phyloP scores from a whole-genome alignment of 1,139 yeast genomes.

The Saccharomycopsis hybrid region DNA sequence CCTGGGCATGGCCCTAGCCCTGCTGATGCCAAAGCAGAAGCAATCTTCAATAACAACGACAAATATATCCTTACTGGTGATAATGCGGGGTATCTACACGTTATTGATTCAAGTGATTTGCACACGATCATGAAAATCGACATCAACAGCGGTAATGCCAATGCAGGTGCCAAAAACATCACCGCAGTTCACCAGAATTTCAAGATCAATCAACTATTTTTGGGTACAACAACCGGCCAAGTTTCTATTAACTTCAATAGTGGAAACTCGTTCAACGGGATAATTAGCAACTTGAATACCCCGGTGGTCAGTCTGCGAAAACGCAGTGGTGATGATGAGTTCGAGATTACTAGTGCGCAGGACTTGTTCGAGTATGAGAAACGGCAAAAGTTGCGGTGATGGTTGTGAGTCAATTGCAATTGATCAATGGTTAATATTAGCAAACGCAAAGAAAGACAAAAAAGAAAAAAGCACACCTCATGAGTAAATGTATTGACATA shows the following conservation, averaged over 20 bases:
- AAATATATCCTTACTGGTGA: slow-evolving; percentile 4
- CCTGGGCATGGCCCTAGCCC: no score
- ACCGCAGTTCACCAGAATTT: slow-evolving; percentile 3
- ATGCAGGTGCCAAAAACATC: neutral
- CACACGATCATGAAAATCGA: neutral
- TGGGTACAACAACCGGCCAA: neutral
- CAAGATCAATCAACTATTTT: slow-evolving; percentile 8
- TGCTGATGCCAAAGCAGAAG: neutral
- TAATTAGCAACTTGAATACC: slow-evolving; percentile 3
- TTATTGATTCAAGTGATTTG: neutral
- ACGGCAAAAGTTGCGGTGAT: no score
- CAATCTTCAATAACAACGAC: slow-evolving; percentile 3
- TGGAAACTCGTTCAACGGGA: neutral
- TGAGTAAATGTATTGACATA: no score
- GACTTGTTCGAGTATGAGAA: no score
- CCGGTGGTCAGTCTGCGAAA: no score
- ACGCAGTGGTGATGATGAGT: no score
- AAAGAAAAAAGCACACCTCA: no score
- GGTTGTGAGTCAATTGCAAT: no score
- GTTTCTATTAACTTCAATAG: slow-evolving; percentile 3
- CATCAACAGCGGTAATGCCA: no score
- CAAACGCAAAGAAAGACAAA: no score
- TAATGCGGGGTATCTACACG: neutral
- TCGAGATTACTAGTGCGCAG: no score
- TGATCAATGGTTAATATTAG: no score